A percentile compares a stretch with the other conserved stretches of the same genome.
These are phyloP conservation scores for Fusarium heterosporum DNA, from an alignment of 2,329 filamentous ascomycete genomes.

Conservation along the genomic window DNA sequence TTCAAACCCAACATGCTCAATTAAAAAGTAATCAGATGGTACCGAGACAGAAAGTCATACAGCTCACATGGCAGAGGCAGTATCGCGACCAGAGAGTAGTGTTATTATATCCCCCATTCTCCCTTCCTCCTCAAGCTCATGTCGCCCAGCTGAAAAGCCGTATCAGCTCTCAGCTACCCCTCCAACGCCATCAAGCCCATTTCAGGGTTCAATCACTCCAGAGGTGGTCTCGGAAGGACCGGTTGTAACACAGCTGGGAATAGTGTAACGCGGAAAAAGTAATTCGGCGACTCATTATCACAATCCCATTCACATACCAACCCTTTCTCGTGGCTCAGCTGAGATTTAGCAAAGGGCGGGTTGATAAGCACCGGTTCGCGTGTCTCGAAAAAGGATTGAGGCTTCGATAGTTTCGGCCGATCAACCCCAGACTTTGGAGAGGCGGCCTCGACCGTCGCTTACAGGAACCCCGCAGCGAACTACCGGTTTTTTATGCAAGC, in stretches of 20 bases:
- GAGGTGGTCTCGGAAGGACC: background rate
- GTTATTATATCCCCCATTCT: slow-evolving; percentile 24
- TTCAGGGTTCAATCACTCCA: background rate
- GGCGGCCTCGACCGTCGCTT: slow-evolving; percentile 8
- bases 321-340: slow-evolving; percentile 17
- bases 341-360: background rate
- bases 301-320: slow-evolving; percentile 1
- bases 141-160: background rate
- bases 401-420: slow-evolving; percentile 21
- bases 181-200: slow-evolving; percentile 5
- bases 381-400: slow-evolving; percentile 5
- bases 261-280: slow-evolving; percentile 2
- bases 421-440: slow-evolving; percentile 21
- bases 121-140: background rate
- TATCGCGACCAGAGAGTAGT: background rate
- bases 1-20: slow-evolving; percentile 40
- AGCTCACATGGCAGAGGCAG: background rate
- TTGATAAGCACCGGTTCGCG: background rate
- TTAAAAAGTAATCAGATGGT: background rate
- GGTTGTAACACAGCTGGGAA: background rate
- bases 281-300: slow-evolving; percentile 3
- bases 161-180: slow-evolving; percentile 11
- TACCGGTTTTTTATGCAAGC: slow-evolving; percentile 17
- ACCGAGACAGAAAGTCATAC: slow-evolving; percentile 1
- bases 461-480: background rate